These are phyloP conservation scores for Chlorella sp. DNA, from an alignment of 139 green algal genomes.

Conservation along the genomic window DNA sequence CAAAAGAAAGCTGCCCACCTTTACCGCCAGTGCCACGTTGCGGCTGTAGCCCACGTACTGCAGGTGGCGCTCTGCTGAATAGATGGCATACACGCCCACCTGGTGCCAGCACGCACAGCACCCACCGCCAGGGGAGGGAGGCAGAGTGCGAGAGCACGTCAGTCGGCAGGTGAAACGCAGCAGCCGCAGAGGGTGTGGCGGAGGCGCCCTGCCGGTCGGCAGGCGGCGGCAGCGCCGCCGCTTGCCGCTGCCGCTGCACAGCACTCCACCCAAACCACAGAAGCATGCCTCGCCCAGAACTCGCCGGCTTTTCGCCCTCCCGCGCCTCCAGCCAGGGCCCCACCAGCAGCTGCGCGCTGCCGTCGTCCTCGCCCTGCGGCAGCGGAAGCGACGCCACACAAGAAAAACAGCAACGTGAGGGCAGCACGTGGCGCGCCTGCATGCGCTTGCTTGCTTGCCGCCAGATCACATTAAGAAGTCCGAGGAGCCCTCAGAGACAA, in stretches of 20 bases:
- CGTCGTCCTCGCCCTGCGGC: conserved; percentile 81
- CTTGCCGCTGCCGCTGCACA: no score
- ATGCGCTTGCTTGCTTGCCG: neutral
- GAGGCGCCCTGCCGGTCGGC: no score
- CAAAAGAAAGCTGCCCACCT: conserved; percentile 37
- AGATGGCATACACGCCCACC: conserved; percentile 84
- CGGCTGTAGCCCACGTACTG: conserved; percentile 88
- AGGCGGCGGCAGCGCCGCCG: no score
- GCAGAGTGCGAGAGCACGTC: no score
- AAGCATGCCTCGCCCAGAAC: no score
- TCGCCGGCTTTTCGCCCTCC: conserved; percentile 67
- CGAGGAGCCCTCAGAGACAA: neutral
- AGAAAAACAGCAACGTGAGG: neutral
- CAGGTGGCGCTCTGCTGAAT: conserved; percentile 59
- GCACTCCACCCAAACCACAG: no score
- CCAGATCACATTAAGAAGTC: no score
- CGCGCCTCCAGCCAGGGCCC: conserved; percentile 56
- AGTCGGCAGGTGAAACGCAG: no score
- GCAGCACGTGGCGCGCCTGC: neutral
- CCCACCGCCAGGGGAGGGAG: no score
- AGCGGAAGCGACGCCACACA: neutral
- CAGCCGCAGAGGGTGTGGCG: no score
- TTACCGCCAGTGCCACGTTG: conserved; percentile 82
- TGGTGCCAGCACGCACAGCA: no score
- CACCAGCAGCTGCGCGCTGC: conserved; percentile 61